phyloP scores from a whole-genome alignment of 2,329 filamentous ascomycete genomes.

The Metarhizium album region DNA sequence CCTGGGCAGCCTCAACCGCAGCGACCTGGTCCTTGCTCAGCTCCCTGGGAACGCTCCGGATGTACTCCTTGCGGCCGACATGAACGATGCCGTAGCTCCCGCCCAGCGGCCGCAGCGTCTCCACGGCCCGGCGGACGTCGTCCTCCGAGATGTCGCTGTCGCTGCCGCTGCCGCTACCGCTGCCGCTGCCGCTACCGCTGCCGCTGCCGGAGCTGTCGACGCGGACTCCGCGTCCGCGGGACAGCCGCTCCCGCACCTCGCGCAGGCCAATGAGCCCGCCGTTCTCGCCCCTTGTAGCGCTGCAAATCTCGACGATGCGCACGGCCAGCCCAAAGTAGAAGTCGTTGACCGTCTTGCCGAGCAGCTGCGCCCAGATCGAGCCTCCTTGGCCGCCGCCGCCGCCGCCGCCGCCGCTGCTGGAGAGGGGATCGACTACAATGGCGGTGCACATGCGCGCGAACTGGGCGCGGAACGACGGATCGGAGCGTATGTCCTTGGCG shows the following conservation, averaged over 20 bases:
- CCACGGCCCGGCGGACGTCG: constrained; percentile 82
- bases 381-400: constrained; percentile 19
- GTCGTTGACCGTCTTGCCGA: constrained; percentile 87
- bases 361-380: constrained; percentile 85
- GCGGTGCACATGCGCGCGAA: constrained; percentile 98
- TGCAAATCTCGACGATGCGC: constrained; percentile 87
- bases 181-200: constrained; percentile 33
- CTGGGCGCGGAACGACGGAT: constrained; percentile 89
- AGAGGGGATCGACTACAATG: constrained; percentile 90
- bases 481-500: constrained; percentile 89
- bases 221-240: constrained; percentile 54
- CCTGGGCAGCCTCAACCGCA: constrained; percentile 81
- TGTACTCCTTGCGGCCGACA: constrained; percentile 77
- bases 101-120: constrained; percentile 75
- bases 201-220: constrained; percentile 28
- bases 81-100: constrained; percentile 77
- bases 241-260: constrained; percentile 69
- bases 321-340: constrained; percentile 98
- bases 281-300: constrained; percentile 78
- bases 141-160: constrained; percentile 79
- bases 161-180: constrained; percentile 38
- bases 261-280: constrained; percentile 79
- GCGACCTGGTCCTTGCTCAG: constrained; percentile 89
- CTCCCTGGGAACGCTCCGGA: constrained; percentile 88
- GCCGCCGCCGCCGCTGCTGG: constrained; percentile 29